phyloP scores from a whole-genome alignment of 2,329 filamentous ascomycete genomes.

The Trichoderma sp. region DNA sequence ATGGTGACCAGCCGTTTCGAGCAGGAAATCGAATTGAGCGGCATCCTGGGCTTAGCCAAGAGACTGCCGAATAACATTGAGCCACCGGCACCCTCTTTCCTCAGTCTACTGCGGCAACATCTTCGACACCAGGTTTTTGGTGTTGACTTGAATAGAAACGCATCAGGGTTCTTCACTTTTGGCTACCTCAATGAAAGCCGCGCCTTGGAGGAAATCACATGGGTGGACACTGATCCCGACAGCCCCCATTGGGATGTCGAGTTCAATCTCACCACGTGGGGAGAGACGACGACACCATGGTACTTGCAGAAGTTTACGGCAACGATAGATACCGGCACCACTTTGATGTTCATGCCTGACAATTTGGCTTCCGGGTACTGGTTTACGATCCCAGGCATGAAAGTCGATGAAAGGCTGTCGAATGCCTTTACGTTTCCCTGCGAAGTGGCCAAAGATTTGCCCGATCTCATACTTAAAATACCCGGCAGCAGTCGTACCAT shows the following conservation, averaged over 20 bases:
- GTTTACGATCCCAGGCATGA: slow-evolving; percentile 53
- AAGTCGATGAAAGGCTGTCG: slow-evolving; percentile 41
- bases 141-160: slow-evolving; percentile 47
- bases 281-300: slow-evolving; percentile 49
- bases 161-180: slow-evolving; percentile 50
- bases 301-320: slow-evolving; percentile 46
- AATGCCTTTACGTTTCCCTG: slow-evolving; percentile 59
- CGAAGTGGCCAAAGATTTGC: slow-evolving; percentile 49
- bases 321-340: slow-evolving; percentile 67
- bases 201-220: slow-evolving; percentile 42
- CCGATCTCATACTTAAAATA: slow-evolving; percentile 54
- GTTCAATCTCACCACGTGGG: slow-evolving; percentile 48
- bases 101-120: slow-evolving; percentile 42
- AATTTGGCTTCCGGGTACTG: slow-evolving; percentile 60
- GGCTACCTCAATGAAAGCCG: slow-evolving; percentile 44
- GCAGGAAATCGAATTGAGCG: slow-evolving; percentile 41
- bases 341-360: slow-evolving; percentile 59
- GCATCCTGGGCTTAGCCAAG: slow-evolving; percentile 52
- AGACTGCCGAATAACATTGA: slow-evolving; percentile 42
- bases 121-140: slow-evolving; percentile 46
- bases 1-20: slow-evolving; percentile 44
- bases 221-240: slow-evolving; percentile 35
- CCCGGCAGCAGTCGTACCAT: slow-evolving; percentile 48
- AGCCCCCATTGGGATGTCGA: slow-evolving; percentile 41
- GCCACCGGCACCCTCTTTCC: slow-evolving; percentile 42